Base-by-base conservation (phyloP, 805 yeast species). In the Phaffomyces thermotolerans region DNA sequence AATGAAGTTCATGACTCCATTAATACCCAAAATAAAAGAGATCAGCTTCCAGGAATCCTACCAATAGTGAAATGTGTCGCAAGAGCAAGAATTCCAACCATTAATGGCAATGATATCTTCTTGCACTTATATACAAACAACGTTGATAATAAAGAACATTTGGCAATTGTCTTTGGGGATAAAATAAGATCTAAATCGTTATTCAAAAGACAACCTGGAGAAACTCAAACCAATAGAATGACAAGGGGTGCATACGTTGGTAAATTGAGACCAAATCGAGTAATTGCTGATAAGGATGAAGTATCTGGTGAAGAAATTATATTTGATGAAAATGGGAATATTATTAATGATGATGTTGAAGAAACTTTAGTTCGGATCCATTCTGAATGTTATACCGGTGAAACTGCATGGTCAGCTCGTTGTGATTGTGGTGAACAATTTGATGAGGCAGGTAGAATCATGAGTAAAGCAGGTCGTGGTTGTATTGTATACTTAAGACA, bases 381-480 rank as follows among this genome's bases (percentile, higher is more conserved):
- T 60, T 84, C 95, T 4, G 99, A 93, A 61, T 93, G 99, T 65
- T 93, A 91, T 67, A 93, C 99, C 0, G 99, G 99, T 3, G 99
- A 93, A 60, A 93, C 97, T 2, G 98, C 97, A 9, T 93, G 99
- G 99, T 80, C 91, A 46, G 98, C 99, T 1, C 75, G 99, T 43
- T 93, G 99, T 64, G 99, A 93, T 65, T 93, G 99, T 66, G 99
- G 99, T 18, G 99, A 93, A 65, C 99, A 93, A 68, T 86, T 93
- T 56, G 97, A 93, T 64, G 96, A 95, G 64, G 98, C 98, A 2
- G 99, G 97, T 8, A 74, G 95, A 49, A 64, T 88, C 36, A 93
- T 93, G 91, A 95, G 95, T 7, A 68, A 73, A 45, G 73, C 72
- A 39, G 96, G 96, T 15, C 84, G 80, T 52, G 99, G 99, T 20